Evolutionary conservation across 768 basidiomycete genomes (phyloP).

Genomic region (Auricularia sp.): DNA sequence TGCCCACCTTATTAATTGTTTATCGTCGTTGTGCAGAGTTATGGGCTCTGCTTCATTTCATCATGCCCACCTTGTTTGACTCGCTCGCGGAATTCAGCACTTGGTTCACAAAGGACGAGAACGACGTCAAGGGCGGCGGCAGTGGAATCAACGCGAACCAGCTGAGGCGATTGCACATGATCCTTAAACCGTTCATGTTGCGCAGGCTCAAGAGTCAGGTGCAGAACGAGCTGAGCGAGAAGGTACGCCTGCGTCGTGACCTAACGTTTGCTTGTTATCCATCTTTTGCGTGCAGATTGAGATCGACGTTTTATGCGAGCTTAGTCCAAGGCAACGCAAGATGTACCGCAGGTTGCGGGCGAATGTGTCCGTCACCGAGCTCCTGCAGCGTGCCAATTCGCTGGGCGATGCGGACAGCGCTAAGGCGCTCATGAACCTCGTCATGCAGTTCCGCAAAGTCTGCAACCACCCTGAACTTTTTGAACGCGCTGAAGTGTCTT

Average conservation of each 20-base stretch:
- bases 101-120: constrained; percentile 99
- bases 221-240: constrained; percentile 98
- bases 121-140: constrained; percentile 83
- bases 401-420: constrained; percentile 87
- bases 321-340: constrained; percentile 83
- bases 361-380: constrained; percentile 89
- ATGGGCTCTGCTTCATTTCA: constrained; percentile 97
- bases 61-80: constrained; percentile 98
- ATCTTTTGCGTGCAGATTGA: constrained; percentile 59
- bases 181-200: constrained; percentile 98
- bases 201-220: constrained; percentile 95
- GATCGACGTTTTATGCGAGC: constrained; percentile 86
- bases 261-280: background rate
- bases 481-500: constrained; percentile 89
- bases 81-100: constrained; percentile 99
- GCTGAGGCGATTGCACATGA: constrained; percentile 91
- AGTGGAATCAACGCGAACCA: constrained; percentile 92
- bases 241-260: constrained; percentile 39
- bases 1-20: background rate
- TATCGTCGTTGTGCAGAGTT: constrained; percentile 46
- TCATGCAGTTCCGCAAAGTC: constrained; percentile 99
- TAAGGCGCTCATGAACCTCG: constrained; percentile 93
- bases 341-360: constrained; percentile 85
- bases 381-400: constrained; percentile 86
- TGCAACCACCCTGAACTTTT: constrained; percentile 99